These are phyloP conservation scores for Cyberlindnera mrakii DNA, from an alignment of 805 yeast genomes.

Conservation along the genomic window DNA sequence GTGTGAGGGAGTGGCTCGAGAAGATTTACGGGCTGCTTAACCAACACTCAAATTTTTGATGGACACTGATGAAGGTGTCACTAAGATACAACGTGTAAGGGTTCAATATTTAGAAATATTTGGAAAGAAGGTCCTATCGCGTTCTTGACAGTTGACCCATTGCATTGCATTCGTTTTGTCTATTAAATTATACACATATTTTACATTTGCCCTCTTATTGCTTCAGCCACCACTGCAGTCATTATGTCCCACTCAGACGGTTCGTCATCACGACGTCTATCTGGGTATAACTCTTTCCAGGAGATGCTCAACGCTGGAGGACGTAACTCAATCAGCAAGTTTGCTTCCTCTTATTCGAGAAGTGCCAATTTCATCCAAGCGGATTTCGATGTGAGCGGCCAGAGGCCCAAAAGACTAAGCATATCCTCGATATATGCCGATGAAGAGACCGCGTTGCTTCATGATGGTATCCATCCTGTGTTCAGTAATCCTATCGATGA, in stretches of 20 bases:
- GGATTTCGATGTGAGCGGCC: slow-evolving; percentile 20
- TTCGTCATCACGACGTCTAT: slow-evolving; percentile 1
- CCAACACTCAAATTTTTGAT: not conserved
- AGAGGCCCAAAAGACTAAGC: slow-evolving; percentile 13
- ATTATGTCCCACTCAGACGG: not conserved
- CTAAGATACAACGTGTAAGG: too few relatives aligned
- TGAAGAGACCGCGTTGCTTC: slow-evolving; percentile 11
- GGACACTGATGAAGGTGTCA: too few relatives aligned
- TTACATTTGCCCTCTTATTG: too few relatives aligned
- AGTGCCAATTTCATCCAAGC: slow-evolving; percentile 22
- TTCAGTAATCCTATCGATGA: not conserved
- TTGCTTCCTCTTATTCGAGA: slow-evolving; percentile 23
- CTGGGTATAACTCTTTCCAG: slow-evolving; percentile 22
- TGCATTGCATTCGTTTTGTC: too few relatives aligned
- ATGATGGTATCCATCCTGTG: not conserved
- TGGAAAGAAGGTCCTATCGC: too few relatives aligned
- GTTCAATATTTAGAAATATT: too few relatives aligned
- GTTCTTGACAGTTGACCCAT: too few relatives aligned
- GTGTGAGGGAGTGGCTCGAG: too few relatives aligned
- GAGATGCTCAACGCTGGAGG: slow-evolving; percentile 21
- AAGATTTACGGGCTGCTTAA: not conserved
- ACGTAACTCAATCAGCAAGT: slow-evolving; percentile 20
- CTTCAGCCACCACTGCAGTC: too few relatives aligned
- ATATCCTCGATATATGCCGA: slow-evolving; percentile 10
- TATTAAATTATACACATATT: too few relatives aligned